phyloP scores from a whole-genome alignment of 345 rosid species.

The Sisymbrium altissimum region DNA sequence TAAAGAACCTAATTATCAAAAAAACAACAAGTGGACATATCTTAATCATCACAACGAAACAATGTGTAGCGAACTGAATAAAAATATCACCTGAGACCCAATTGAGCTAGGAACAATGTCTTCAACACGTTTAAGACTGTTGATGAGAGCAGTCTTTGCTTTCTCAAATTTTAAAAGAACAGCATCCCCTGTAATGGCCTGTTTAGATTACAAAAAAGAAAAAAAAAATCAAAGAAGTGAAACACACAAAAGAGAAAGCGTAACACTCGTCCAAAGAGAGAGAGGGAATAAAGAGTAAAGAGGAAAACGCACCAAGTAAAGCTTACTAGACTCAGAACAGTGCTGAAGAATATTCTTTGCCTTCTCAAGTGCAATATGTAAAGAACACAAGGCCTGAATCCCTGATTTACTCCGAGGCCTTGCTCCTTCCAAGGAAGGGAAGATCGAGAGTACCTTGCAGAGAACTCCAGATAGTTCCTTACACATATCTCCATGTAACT shows the following conservation, averaged over 20 bases:
- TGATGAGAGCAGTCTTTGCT: conserved; percentile 64
- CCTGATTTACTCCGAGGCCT: conserved; percentile 97
- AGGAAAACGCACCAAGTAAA: conserved; percentile 69
- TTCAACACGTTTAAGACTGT: conserved; percentile 89
- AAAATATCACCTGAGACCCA: conserved; percentile 64
- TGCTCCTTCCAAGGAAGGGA: conserved; percentile 95
- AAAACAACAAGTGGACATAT: neutral
- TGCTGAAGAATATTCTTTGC: conserved; percentile 82
- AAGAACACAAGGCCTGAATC: conserved; percentile 86
- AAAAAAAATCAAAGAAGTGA: neutral
- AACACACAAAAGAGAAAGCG: conserved; percentile 4
- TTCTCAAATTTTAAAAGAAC: conserved; percentile 84
- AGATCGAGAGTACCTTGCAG: conserved; percentile 66
- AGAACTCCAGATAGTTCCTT: conserved; percentile 63
- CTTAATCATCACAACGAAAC: neutral
- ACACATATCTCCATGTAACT: conserved; percentile 96
- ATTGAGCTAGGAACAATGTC: conserved; percentile 88
- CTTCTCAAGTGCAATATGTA: conserved; percentile 92
- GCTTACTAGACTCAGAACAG: conserved; percentile 90
- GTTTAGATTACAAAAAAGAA: neutral
- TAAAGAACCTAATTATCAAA: neutral
- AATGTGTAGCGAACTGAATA: neutral
- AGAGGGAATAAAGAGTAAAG: neutral
- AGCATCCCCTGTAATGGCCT: conserved; percentile 97
- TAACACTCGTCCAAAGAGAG: conserved; percentile 4